These are phyloP conservation scores for Leccinum pachyderme DNA, from an alignment of 1,284 basidiomycete genomes.

Conservation along the genomic window DNA sequence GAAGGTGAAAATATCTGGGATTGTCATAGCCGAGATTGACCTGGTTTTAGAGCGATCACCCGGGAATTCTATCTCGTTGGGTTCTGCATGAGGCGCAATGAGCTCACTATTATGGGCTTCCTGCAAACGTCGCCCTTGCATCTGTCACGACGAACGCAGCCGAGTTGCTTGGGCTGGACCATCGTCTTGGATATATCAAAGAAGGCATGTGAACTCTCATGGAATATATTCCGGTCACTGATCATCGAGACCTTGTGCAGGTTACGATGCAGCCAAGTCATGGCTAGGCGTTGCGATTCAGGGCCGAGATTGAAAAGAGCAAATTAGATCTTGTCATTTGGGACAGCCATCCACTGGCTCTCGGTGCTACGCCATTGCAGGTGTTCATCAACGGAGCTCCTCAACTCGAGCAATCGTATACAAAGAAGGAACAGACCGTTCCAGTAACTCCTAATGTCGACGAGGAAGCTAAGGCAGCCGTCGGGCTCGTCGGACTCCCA, in stretches of 20 bases:
- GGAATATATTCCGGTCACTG: background rate
- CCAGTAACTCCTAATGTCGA: slow-evolving; percentile 65
- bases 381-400: slow-evolving; percentile 70
- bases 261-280: slow-evolving; percentile 35
- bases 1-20: slow-evolving; percentile 40
- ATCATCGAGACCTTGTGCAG: slow-evolving; percentile 21
- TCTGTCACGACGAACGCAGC: slow-evolving; percentile 66
- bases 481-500: slow-evolving; percentile 64
- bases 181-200: slow-evolving; percentile 63
- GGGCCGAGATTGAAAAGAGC: background rate
- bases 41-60: slow-evolving; percentile 57
- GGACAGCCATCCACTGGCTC: slow-evolving; percentile 81
- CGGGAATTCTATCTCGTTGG: slow-evolving; percentile 63
- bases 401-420: slow-evolving; percentile 46
- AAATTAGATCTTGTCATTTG: slow-evolving; percentile 79
- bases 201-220: slow-evolving; percentile 34
- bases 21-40: background rate
- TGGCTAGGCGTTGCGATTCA: background rate
- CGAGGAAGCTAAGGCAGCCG: slow-evolving; percentile 50
- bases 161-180: slow-evolving; percentile 59
- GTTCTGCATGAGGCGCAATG: slow-evolving; percentile 71
- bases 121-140: slow-evolving; percentile 45
- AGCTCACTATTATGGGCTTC: slow-evolving; percentile 58
- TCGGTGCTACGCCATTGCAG: slow-evolving; percentile 70
- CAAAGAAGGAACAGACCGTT: slow-evolving; percentile 50